Conservation (phyloP, 2,329 filamentous ascomycete genomes). For the Colletotrichum spaethianum region DNA sequence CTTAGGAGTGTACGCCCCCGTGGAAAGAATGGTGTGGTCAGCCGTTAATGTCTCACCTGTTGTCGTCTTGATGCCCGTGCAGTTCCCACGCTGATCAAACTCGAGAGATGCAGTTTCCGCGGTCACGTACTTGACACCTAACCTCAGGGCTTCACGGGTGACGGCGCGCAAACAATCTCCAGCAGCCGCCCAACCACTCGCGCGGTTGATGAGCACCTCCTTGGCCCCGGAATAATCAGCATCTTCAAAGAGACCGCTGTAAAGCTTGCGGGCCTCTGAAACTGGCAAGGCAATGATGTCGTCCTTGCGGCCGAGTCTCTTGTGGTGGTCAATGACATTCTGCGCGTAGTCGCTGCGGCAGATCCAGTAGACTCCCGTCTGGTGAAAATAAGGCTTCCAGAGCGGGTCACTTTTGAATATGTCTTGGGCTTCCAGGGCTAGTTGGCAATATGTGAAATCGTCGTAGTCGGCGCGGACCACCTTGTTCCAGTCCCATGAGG, state of each 20-base stretch:
- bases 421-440: conserved; percentile 77
- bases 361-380: conserved; percentile 72
- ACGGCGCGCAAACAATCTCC: conserved; percentile 69
- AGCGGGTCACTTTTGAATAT: conserved; percentile 71
- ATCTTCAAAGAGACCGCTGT: conserved; percentile 71
- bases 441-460: conserved; percentile 73
- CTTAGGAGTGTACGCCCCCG: conserved; percentile 71
- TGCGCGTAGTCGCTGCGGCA: conserved; percentile 65
- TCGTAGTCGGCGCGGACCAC: conserved; percentile 79
- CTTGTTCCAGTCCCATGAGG: conserved; percentile 82
- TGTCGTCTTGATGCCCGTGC: conserved; percentile 63
- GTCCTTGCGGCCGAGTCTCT: conserved; percentile 55
- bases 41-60: conserved; percentile 62
- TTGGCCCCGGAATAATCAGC: conserved; percentile 72
- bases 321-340: conserved; percentile 68
- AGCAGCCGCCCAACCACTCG: conserved; percentile 75
- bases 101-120: conserved; percentile 64
- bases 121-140: conserved; percentile 72
- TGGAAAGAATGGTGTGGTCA: conserved; percentile 66
- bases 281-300: conserved; percentile 61
- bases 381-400: conserved; percentile 70
- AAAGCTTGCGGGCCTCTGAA: conserved; percentile 63
- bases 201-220: conserved; percentile 72
- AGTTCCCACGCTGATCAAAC: conserved; percentile 57
- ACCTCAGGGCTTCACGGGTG: conserved; percentile 64